Percentiles rank a stretch among this genome's conserved stretches.
Conservation (phyloP, 306 rosid genomes). For the Sphenostylis stenocarpa region DNA sequence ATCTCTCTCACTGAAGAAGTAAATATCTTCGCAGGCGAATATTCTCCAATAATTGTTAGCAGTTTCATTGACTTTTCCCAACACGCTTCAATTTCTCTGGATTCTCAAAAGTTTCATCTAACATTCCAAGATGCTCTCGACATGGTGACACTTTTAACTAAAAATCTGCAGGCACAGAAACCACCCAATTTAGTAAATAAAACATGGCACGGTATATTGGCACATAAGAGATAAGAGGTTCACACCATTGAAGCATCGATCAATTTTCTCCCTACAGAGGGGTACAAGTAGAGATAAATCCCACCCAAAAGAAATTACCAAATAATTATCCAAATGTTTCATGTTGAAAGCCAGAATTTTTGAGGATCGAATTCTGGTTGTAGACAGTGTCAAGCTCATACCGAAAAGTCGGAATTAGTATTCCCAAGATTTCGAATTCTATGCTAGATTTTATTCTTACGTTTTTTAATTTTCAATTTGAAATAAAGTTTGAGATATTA, state of each 20-base stretch:
- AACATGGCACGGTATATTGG: background rate
- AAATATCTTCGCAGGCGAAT: background rate
- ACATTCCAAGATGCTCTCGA: constrained; percentile 71
- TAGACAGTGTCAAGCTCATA: too few relatives aligned
- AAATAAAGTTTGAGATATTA: too few relatives aligned
- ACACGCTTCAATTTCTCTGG: constrained; percentile 68
- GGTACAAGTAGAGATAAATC: too few relatives aligned
- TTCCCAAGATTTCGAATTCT: too few relatives aligned
- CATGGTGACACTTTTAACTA: constrained; percentile 87
- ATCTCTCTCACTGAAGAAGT: constrained; percentile 54
- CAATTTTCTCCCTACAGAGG: too few relatives aligned
- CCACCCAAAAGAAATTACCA: too few relatives aligned
- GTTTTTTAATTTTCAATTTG: too few relatives aligned
- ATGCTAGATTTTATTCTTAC: too few relatives aligned
- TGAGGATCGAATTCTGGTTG: too few relatives aligned
- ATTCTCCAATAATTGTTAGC: constrained; percentile 27
- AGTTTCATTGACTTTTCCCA: constrained; percentile 54
- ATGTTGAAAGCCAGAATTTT: too few relatives aligned
- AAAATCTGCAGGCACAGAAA: constrained; percentile 51
- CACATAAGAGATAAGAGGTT: constrained; percentile 9
- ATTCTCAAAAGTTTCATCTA: constrained; percentile 51
- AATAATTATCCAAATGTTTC: too few relatives aligned
- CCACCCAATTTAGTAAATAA: background rate
- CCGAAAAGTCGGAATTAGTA: too few relatives aligned
- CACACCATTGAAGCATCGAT: constrained; percentile 16